These are phyloP conservation scores for Cyathus striatus DNA, from an alignment of 768 basidiomycete species.

Conservation along the genomic window DNA sequence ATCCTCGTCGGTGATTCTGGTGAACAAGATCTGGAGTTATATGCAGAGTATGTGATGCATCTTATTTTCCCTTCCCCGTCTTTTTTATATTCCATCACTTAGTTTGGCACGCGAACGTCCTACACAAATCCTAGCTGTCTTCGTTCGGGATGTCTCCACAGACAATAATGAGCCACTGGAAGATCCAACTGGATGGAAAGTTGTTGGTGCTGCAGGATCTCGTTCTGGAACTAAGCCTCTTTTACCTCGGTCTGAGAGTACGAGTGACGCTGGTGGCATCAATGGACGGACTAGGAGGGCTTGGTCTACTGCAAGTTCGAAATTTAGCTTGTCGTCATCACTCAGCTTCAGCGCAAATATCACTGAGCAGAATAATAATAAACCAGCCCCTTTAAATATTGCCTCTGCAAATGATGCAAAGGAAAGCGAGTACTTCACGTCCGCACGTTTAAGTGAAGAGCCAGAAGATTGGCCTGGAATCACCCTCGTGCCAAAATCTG, in stretches of 20 bases:
- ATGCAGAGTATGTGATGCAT: conserved; percentile 47
- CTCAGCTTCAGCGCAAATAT: neutral
- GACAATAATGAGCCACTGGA: conserved; percentile 36
- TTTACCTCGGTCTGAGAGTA: conserved; percentile 4
- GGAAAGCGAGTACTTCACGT: neutral
- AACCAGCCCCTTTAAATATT: neutral
- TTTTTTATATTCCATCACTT: neutral
- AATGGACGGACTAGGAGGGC: neutral
- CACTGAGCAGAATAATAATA: neutral
- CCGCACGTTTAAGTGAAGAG: neutral
- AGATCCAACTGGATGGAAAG: conserved; percentile 59
- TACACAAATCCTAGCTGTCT: conserved; percentile 68
- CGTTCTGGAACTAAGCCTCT: conserved; percentile 10
- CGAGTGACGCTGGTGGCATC: conserved; percentile 1
- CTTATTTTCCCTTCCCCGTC: neutral
- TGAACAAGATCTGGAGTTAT: conserved; percentile 93
- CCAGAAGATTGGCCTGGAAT: neutral
- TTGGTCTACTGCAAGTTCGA: neutral
- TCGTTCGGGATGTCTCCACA: conserved; percentile 71
- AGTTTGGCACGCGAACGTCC: conserved; percentile 66
- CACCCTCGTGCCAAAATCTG: neutral
- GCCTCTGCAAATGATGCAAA: neutral
- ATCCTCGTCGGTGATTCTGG: conserved; percentile 89
- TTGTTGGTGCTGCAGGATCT: conserved; percentile 21
- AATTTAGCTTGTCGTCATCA: neutral